Conservation (phyloP, 495 filamentous ascomycete genomes). For the Penicillium coprophilum region DNA sequence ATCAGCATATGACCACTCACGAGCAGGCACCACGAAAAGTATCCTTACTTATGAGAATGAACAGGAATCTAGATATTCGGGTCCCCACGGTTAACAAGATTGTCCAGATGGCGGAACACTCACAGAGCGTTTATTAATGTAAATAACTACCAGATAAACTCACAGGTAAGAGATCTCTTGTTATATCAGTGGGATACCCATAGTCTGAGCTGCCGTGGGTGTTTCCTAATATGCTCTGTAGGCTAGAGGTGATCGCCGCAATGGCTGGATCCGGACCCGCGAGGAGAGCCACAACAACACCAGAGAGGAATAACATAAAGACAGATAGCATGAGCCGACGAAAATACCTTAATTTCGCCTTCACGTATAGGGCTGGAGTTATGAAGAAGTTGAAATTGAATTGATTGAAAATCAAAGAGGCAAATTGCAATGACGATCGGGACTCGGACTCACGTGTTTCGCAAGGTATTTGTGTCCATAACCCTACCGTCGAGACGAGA, state of each 20-base stretch:
- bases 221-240: slow-evolving; percentile 46
- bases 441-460: slow-evolving; percentile 8
- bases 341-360: background rate
- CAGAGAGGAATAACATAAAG: slow-evolving; percentile 21
- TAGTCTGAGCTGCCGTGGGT: slow-evolving; percentile 43
- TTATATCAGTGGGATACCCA: slow-evolving; percentile 49
- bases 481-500: background rate
- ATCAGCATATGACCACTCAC: slow-evolving; percentile 8
- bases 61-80: slow-evolving; percentile 40
- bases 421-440: background rate
- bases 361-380: background rate
- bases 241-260: slow-evolving; percentile 29
- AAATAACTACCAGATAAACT: slow-evolving; percentile 19
- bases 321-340: slow-evolving; percentile 9
- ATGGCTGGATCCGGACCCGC: slow-evolving; percentile 27
- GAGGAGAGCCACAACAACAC: slow-evolving; percentile 28
- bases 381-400: slow-evolving; percentile 3
- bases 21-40: background rate
- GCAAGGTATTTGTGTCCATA: background rate
- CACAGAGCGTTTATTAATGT: background rate
- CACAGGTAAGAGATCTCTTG: slow-evolving; percentile 45
- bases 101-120: background rate
- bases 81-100: slow-evolving; percentile 8
- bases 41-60: slow-evolving; percentile 45
- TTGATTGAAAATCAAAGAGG: background rate